Conservation (phyloP, 768 basidiomycete genomes). For the Leccinum broughii region DNA sequence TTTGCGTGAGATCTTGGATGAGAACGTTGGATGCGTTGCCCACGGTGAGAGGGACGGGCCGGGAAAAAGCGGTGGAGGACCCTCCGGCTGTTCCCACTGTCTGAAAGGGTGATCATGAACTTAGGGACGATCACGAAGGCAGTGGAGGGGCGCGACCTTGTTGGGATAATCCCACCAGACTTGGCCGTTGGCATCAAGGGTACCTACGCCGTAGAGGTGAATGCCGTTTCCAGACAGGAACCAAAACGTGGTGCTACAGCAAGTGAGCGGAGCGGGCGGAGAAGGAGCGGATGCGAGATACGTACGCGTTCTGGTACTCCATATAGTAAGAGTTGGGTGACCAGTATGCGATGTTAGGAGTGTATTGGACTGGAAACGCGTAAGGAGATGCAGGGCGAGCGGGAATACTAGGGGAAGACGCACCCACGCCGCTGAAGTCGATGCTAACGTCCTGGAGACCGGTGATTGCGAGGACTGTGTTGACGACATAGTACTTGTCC, state of each 20-base stretch:
- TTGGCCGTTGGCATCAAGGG: conserved; percentile 47
- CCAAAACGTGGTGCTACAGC: conserved; percentile 40
- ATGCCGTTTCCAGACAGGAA: conserved; percentile 39
- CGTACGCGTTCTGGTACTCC: conserved; percentile 45
- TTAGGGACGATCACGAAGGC: not conserved
- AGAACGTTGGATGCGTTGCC: conserved; percentile 43
- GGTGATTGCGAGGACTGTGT: conserved; percentile 39
- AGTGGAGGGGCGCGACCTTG: conserved; percentile 20
- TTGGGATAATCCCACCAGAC: conserved; percentile 39
- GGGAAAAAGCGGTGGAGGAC: conserved; percentile 42
- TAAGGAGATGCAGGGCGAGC: not conserved
- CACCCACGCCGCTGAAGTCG: conserved; percentile 39
- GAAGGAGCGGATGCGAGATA: not conserved
- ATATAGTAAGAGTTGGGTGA: conserved; percentile 39
- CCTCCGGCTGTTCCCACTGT: conserved; percentile 42
- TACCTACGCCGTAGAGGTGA: conserved; percentile 44
- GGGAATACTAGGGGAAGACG: conserved; percentile 5
- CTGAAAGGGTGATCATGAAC: conserved; percentile 15
- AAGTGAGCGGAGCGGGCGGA: not conserved
- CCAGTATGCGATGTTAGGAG: conserved; percentile 44
- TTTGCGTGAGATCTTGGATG: conserved; percentile 40
- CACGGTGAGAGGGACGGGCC: conserved; percentile 46
- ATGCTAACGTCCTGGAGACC: conserved; percentile 41
- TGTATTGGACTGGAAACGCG: conserved; percentile 32
- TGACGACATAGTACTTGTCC: conserved; percentile 38